phyloP scores from a whole-genome alignment of 2,329 filamentous ascomycete species.

The Sporothrix protearum region DNA sequence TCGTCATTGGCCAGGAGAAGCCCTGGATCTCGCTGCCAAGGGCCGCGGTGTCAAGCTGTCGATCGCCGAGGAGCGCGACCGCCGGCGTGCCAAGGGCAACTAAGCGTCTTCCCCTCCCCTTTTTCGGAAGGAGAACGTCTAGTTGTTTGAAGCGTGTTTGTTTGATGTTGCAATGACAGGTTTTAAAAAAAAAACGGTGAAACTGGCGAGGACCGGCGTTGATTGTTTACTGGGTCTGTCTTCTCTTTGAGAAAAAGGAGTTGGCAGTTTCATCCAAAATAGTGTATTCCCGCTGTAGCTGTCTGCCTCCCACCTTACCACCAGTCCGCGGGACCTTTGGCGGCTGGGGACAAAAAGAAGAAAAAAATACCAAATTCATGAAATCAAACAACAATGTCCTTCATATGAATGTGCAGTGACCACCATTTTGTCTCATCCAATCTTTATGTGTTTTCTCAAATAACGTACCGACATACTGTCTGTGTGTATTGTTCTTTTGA shows the following conservation, averaged over 20 bases:
- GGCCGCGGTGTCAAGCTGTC: slow-evolving; percentile 99
- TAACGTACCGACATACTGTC: no score
- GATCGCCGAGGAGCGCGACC: slow-evolving; percentile 98
- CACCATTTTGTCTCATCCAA: background rate
- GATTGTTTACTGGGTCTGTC: slow-evolving; percentile 10
- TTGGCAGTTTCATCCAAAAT: background rate
- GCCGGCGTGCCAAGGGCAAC: slow-evolving; percentile 71
- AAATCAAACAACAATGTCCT: background rate
- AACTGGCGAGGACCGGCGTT: slow-evolving; percentile 23
- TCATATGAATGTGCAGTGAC: background rate
- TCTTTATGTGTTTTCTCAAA: no score
- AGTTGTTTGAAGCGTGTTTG: background rate
- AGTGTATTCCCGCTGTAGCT: slow-evolving; percentile 1
- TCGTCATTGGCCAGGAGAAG: slow-evolving; percentile 98
- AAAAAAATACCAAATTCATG: slow-evolving; percentile 22
- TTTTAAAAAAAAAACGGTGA: slow-evolving; percentile 2
- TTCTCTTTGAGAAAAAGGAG: background rate
- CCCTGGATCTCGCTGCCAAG: slow-evolving; percentile 99
- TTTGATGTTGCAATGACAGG: background rate
- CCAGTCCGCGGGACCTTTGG: background rate
- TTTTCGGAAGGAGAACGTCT: background rate
- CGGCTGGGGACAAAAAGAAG: slow-evolving; percentile 11
- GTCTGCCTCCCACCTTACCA: background rate
- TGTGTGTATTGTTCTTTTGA: no score
- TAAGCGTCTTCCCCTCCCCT: slow-evolving; percentile 14